Evolutionary conservation across 2,329 filamentous ascomycete species (phyloP), one percentile per base, ranked within the genome.

Genomic region (Daldinia sp.): DNA sequence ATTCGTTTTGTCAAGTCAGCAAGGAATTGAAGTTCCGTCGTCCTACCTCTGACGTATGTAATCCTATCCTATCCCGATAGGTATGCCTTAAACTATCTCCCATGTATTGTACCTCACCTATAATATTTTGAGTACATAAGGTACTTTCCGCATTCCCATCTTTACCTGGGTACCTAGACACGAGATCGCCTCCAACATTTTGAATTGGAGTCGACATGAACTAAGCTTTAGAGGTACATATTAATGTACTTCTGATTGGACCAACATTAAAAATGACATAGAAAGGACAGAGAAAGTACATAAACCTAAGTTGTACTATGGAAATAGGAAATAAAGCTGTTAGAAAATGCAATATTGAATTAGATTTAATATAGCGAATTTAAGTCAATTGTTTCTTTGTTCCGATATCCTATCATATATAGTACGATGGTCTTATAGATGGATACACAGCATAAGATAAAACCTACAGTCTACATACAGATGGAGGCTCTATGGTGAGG

Each of bases 21-120:
- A 72, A 41, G 68, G 61, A 65, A 70, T 68, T 39, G 63, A 57
- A 69, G 63, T 53, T 63, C 68, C 65, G 57, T 55, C 39, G 67
- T 63, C 60, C 65, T 62, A 48, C 50, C 65, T 70, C 65, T 72
- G 70, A 71, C 70, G 68, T 51, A 54, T 15, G 50, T 72, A 70
- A 70, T 63, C 60, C 54, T 59, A 51, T 42, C 51, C 37, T 5
- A 55, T 41, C 54, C 13, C 6, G 33, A 35, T 9, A 23, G 33
- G 9, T 9, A 23, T 35, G 46, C 39, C 63, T 60, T 62, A 57
- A 48, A 48, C 37, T 37, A 56, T 57, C 41, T 53, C 60, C 50
- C 7, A 23, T 35, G 2, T 13, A 3, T 39, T 37, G 56, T 53
- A 60, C 65, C 30, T 51, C 20, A 30, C 18, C 26, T 61, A 44